These are phyloP conservation scores for Penicillium sp. DNA, from an alignment of 2,329 filamentous ascomycete species.

Conservation along the genomic window DNA sequence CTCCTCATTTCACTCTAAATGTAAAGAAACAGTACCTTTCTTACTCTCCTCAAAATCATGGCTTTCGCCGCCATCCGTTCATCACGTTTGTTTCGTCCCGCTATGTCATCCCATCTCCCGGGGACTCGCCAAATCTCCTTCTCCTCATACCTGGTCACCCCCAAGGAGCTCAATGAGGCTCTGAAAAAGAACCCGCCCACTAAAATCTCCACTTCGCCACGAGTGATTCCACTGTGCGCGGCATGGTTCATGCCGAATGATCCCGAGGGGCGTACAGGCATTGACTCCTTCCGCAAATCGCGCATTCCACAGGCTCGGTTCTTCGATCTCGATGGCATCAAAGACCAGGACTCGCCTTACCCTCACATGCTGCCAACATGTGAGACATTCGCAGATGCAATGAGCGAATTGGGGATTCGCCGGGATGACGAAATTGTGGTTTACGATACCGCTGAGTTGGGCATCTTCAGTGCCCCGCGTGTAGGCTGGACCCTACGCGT, in stretches of 20 bases:
- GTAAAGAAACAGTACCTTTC: slow-evolving; percentile 22
- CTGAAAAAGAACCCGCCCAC: slow-evolving; percentile 79
- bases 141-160: slow-evolving; percentile 82
- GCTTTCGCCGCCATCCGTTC: slow-evolving; percentile 37
- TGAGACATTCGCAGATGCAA: slow-evolving; percentile 78
- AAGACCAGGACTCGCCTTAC: slow-evolving; percentile 84
- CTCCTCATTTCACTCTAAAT: slow-evolving; percentile 19
- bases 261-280: slow-evolving; percentile 68
- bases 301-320: slow-evolving; percentile 90
- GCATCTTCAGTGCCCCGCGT: slow-evolving; percentile 90
- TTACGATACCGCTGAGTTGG: slow-evolving; percentile 87
- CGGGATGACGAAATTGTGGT: slow-evolving; percentile 89
- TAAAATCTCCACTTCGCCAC: slow-evolving; percentile 76
- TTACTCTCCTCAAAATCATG: slow-evolving; percentile 28
- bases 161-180: slow-evolving; percentile 76
- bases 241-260: slow-evolving; percentile 98
- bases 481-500: slow-evolving; percentile 91
- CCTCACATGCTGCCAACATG: slow-evolving; percentile 93
- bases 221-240: slow-evolving; percentile 85
- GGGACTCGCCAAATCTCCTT: slow-evolving; percentile 56
- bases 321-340: slow-evolving; percentile 92
- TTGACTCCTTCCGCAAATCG: slow-evolving; percentile 75
- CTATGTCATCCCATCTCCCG: slow-evolving; percentile 28
- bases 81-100: slow-evolving; percentile 25
- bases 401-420: slow-evolving; percentile 84